These are phyloP conservation scores for Epicoccum sorghinum DNA, from an alignment of 2,329 filamentous ascomycete species.

Conservation along the genomic window DNA sequence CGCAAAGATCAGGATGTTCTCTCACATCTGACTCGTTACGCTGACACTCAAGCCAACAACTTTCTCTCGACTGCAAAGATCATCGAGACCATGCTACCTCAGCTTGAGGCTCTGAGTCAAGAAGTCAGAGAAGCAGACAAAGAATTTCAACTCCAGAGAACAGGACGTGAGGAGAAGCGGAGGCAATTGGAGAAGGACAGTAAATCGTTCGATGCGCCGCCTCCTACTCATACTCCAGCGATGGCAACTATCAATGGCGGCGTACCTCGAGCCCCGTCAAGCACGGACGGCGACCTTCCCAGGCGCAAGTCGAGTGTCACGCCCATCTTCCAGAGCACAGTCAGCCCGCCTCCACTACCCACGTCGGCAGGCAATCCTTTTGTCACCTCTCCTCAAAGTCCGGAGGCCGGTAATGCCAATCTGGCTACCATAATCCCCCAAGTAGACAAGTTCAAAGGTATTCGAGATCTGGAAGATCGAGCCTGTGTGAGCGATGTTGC, in stretches of 20 bases:
- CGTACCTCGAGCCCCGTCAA: constrained; percentile 25
- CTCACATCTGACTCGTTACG: constrained; percentile 92
- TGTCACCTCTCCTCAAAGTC: constrained; percentile 35
- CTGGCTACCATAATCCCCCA: constrained; percentile 43
- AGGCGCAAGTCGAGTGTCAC: constrained; percentile 42
- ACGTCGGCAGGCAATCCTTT: constrained; percentile 35
- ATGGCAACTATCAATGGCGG: constrained; percentile 33
- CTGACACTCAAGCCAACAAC: constrained; percentile 83
- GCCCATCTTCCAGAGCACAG: constrained; percentile 43
- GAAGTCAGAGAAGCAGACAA: constrained; percentile 96
- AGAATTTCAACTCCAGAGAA: constrained; percentile 92
- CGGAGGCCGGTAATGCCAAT: constrained; percentile 33
- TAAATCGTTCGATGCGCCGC: constrained; percentile 48
- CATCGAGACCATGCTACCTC: constrained; percentile 83
- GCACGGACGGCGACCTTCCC: constrained; percentile 34
- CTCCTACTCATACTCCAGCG: constrained; percentile 28
- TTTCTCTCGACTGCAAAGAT: constrained; percentile 85
- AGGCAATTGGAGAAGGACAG: constrained; percentile 88
- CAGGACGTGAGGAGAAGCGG: constrained; percentile 95
- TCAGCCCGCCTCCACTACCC: constrained; percentile 36
- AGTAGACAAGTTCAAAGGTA: constrained; percentile 78
- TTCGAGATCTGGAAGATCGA: constrained; percentile 81
- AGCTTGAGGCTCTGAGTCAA: constrained; percentile 83
- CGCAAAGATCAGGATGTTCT: constrained; percentile 97
- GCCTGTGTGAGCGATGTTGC: constrained; percentile 55